Percentiles rank a stretch among this genome's conserved stretches.
These are phyloP conservation scores for Grigorovia transvaalensis DNA, from an alignment of 805 yeast genomes.

Conservation along the genomic window DNA sequence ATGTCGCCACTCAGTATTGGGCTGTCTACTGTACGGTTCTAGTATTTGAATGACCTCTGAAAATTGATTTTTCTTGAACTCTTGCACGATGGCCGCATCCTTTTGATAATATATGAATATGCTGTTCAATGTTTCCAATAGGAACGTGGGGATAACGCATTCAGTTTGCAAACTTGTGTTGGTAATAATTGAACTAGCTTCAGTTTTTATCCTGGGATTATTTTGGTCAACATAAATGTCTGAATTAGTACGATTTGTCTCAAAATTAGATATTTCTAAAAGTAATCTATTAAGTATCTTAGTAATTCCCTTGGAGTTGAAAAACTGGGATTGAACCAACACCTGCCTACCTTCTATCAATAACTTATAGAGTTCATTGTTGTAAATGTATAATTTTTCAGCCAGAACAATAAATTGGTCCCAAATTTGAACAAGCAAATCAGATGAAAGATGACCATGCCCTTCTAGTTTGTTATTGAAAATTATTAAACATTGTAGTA, in stretches of 20 bases:
- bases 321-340: slow-evolving; percentile 8
- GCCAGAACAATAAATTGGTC: slow-evolving; percentile 10
- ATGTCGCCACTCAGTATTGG: slow-evolving; percentile 14
- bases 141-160: slow-evolving; percentile 10
- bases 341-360: slow-evolving; percentile 19
- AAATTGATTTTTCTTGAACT: slow-evolving; percentile 10
- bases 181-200: neutral
- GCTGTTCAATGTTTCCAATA: slow-evolving; percentile 11
- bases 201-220: neutral
- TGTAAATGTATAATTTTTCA: slow-evolving; percentile 14
- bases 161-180: neutral
- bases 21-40: slow-evolving; percentile 10
- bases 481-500: slow-evolving; percentile 15
- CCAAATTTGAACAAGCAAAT: slow-evolving; percentile 13
- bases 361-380: slow-evolving; percentile 18
- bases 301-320: slow-evolving; percentile 11
- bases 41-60: slow-evolving; percentile 19
- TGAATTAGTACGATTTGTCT: neutral
- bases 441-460: slow-evolving; percentile 3
- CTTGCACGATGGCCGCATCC: neutral
- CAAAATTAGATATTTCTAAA: slow-evolving; percentile 8
- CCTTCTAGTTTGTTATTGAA: slow-evolving; percentile 1
- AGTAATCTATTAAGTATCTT: slow-evolving; percentile 12
- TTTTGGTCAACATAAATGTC: neutral
- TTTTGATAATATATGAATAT: slow-evolving; percentile 4